Conservation (phyloP, 1,284 basidiomycete species). For the Phlebopus sp. region DNA sequence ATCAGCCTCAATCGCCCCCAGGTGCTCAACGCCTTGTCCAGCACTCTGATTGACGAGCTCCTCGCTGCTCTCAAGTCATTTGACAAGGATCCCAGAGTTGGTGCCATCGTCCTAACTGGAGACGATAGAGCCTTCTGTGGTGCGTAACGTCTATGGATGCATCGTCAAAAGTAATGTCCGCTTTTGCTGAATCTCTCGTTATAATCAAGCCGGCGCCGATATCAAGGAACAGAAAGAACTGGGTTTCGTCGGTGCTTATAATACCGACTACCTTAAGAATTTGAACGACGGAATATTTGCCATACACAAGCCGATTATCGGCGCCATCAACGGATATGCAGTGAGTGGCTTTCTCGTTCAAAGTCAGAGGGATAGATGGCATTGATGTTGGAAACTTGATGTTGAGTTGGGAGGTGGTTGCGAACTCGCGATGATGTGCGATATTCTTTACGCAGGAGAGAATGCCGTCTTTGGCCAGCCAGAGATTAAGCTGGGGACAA, state of each 20-base stretch:
- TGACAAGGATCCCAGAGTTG: constrained; percentile 44
- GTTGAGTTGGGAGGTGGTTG: constrained; percentile 62
- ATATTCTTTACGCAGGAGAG: constrained; percentile 52
- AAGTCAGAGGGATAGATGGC: not conserved
- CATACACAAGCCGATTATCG: constrained; percentile 62
- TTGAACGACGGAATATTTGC: constrained; percentile 49
- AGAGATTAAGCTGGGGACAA: constrained; percentile 70
- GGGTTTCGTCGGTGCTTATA: constrained; percentile 53
- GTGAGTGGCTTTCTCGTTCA: constrained; percentile 34
- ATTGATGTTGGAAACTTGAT: not conserved
- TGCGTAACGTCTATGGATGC: constrained; percentile 3
- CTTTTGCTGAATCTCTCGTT: not conserved
- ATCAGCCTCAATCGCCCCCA: constrained; percentile 58
- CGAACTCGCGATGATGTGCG: constrained; percentile 62
- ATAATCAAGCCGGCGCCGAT: constrained; percentile 35
- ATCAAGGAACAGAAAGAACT: constrained; percentile 36
- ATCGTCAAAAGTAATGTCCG: no score
- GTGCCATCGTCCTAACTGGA: constrained; percentile 62
- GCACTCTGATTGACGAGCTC: constrained; percentile 45
- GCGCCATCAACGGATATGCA: constrained; percentile 63
- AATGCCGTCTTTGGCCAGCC: constrained; percentile 64
- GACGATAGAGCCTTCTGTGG: constrained; percentile 57
- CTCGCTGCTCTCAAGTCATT: constrained; percentile 44
- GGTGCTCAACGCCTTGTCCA: constrained; percentile 61
- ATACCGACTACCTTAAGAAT: constrained; percentile 55